Base-by-base conservation (phyloP, 2,329 filamentous ascomycete genomes). In the Acrocalymma vagum region DNA sequence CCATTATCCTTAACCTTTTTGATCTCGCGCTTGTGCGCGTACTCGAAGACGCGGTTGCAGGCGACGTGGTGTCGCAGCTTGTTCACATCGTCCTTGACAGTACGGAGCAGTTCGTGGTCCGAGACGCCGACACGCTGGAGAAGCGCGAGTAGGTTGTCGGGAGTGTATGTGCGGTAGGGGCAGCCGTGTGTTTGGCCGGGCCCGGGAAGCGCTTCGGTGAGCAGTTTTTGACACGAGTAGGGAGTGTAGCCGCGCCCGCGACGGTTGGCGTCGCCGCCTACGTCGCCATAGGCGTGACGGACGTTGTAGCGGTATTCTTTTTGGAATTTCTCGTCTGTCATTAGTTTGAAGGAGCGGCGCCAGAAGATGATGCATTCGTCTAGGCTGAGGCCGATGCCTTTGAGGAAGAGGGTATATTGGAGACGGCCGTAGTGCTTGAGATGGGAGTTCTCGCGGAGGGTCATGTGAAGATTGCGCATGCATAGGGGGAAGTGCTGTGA, bases 231-330 rank as follows among this genome's bases (percentile, higher is more conserved):
- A 69, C 94, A 99, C 38, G 88, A 94, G 64, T 90, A 95, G 0
- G 94, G 90, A 32, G 88, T 88, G 68, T 96, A 96, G 14, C 93
- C 93, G 38, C 88, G 82, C 27, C 91, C 88, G 38, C 93, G 83
- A 21, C 93, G 83, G 65, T 95, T 96, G 14, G 85, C 80, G 70
- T 97, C 93, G 42, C 93, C 93, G 38, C 94, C 94, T 1, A 97
- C 94, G 60, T 97, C 93, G 53, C 94, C 94, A 68, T 97, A 99
- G 1, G 79, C 72, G 78, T 99, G 93, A n/a, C 92, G 88, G 42
- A 97, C 83, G 67, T 99, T 97, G 79, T 99, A 99, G 29, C 88
- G 83, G 74, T 99, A 97, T 66, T 96, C 91, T 65, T 96, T 97
- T 72, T 95, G 95, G 80, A 97, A 99, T 23, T 86, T 86, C 61